Percentiles rank a stretch among this genome's conserved stretches.
These are phyloP conservation scores for Lenwebbia sp. DNA, from an alignment of 345 rosid species.

Conservation along the genomic window DNA sequence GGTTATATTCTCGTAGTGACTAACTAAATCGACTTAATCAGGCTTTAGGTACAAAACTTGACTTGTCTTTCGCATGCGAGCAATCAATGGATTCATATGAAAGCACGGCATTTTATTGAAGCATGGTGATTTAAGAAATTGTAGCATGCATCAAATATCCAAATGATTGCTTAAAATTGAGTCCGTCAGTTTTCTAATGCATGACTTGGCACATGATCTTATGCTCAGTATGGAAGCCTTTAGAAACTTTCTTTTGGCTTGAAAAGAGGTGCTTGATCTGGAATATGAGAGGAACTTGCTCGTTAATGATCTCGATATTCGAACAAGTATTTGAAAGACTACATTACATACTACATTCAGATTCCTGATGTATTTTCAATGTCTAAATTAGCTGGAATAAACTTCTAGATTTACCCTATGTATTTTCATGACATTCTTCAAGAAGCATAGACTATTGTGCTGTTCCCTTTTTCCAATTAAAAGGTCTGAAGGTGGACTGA, in stretches of 20 bases:
- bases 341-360: neutral
- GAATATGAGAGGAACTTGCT: neutral
- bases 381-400: neutral
- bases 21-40: neutral
- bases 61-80: neutral
- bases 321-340: neutral
- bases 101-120: neutral
- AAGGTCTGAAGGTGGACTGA: neutral
- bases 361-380: neutral
- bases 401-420: neutral
- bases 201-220: neutral
- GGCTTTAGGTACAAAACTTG: neutral
- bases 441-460: neutral
- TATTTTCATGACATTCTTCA: neutral
- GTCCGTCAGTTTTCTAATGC: neutral
- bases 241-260: neutral
- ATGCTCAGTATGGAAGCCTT: neutral
- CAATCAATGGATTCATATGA: neutral
- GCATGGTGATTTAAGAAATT: neutral
- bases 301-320: neutral
- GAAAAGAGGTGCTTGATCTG: neutral
- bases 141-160: neutral
- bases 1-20: neutral
- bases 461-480: neutral
- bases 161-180: neutral